Evolutionary conservation across 176 grass and related monocot genomes (phyloP), one percentile per base, ranked within the genome.

Genomic region (Cenchrus americanus): DNA sequence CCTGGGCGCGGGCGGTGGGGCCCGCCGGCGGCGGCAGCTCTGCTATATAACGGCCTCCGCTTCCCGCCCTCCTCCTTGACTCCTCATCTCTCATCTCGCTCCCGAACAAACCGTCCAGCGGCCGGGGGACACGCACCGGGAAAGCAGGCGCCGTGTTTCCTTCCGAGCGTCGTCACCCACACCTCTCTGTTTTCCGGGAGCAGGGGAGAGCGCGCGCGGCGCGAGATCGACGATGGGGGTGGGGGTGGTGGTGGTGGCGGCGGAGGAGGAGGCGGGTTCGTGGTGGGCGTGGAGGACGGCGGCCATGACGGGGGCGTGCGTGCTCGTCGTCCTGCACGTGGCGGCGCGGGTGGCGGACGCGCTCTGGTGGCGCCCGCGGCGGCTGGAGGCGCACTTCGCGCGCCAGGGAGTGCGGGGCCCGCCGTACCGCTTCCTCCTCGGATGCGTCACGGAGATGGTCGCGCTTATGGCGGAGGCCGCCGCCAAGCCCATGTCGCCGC

Each of bases 381-480:
- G 86, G 7, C 49, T 97, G 64, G 94, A 97, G 86, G 87, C 89
- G 48, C 88, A 90, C 83, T 97, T 97, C 55, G 76, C 90, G 6
- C 60, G 71, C 34, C 92, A 97, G 77, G 94, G 92, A 7, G 91
- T 97, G 73, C 87, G 90, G 3, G 92, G 94, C 0, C 94, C 94
- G 8, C 87, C 83, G 5, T 97, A 97, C 87, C 71, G 94, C 23
- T 77, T 97, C 80, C 91, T 94, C 77, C 21, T 92, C 8, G 94
- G 94, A 49, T 88, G 88, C 66, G 77, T 97, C 17, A 81, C 50
- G 14, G 94, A 97, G 94, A 94, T 97, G 94, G 86, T 92, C n/a
- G 80, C 82, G 75, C 84, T 97, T 40, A 92, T 97, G 92, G 64
- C 69, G 69, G 88, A 89, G 43, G 92, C 92, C 54, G 86, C 92